These are phyloP conservation scores for Rhizopogon parksii DNA, from an alignment of 1,284 basidiomycete species.

Conservation along the genomic window DNA sequence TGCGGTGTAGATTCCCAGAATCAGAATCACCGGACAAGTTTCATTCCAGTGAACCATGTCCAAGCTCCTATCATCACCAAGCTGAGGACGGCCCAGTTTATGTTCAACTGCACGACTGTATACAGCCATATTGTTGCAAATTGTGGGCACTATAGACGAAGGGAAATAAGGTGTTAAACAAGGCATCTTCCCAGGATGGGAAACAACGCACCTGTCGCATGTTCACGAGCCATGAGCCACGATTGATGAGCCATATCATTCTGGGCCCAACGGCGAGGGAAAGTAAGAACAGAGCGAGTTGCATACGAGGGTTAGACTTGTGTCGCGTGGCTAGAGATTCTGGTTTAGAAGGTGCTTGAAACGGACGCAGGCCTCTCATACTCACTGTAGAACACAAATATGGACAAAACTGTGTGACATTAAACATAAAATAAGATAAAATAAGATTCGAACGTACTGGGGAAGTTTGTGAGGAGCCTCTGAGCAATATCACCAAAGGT, in stretches of 20 bases:
- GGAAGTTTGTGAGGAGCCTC: slow-evolving; percentile 55
- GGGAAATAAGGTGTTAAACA: slow-evolving; percentile 4
- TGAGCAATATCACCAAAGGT: slow-evolving; percentile 41
- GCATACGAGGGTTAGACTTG: slow-evolving; percentile 46
- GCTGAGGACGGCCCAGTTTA: slow-evolving; percentile 53
- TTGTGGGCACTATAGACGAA: slow-evolving; percentile 48
- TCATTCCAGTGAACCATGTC: slow-evolving; percentile 55
- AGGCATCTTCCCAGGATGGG: not conserved
- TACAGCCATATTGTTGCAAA: slow-evolving; percentile 73
- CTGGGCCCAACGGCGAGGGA: slow-evolving; percentile 53
- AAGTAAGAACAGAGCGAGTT: slow-evolving; percentile 50
- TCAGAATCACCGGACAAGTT: slow-evolving; percentile 32
- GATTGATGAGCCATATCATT: slow-evolving; percentile 65
- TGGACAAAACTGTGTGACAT: slow-evolving; percentile 46
- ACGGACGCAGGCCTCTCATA: not conserved
- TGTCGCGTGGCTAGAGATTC: slow-evolving; percentile 49
- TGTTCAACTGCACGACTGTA: slow-evolving; percentile 56
- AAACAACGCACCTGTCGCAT: slow-evolving; percentile 57
- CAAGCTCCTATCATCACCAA: slow-evolving; percentile 48
- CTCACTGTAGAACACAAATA: slow-evolving; percentile 77
- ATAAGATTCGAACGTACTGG: slow-evolving; percentile 43
- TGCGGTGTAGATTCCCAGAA: slow-evolving; percentile 12
- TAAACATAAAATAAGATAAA: not conserved
- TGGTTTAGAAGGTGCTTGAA: slow-evolving; percentile 5
- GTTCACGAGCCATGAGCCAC: slow-evolving; percentile 55